Conservation (phyloP, 2,329 filamentous ascomycete genomes). For the Aspergillus quadricinctus region DNA sequence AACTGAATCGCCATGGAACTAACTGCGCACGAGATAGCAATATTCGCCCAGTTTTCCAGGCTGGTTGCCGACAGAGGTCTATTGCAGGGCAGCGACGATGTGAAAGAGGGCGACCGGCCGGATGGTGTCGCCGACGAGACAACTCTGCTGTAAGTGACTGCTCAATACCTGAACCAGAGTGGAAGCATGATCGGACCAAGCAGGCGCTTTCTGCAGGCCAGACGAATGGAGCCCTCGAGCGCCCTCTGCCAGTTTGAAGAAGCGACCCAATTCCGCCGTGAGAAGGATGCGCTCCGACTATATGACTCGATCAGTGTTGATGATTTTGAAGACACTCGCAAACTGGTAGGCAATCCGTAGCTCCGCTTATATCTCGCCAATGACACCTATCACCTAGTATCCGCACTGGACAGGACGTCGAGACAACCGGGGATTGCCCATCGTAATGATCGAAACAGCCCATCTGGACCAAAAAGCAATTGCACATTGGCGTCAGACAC, state of each 20-base stretch:
- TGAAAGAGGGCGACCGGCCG: slow-evolving; percentile 8
- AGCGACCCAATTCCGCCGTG: slow-evolving; percentile 9
- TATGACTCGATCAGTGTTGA: slow-evolving; percentile 15
- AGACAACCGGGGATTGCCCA: slow-evolving; percentile 16
- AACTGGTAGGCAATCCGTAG: slow-evolving; percentile 9
- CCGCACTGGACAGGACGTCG: slow-evolving; percentile 25
- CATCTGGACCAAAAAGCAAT: slow-evolving; percentile 10
- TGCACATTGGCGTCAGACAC: slow-evolving; percentile 14
- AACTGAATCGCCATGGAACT: not conserved
- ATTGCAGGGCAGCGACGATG: slow-evolving; percentile 6
- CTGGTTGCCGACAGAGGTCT: slow-evolving; percentile 7
- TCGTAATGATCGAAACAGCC: slow-evolving; percentile 16
- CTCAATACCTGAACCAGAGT: too few species aligned
- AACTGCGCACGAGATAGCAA: not conserved
- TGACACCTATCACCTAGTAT: slow-evolving; percentile 12
- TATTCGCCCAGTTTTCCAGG: not conserved
- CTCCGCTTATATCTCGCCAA: not conserved
- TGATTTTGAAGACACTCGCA: slow-evolving; percentile 17
- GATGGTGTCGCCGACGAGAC: slow-evolving; percentile 16
- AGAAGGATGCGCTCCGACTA: slow-evolving; percentile 11
- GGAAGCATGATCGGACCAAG: not conserved
- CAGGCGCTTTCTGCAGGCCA: slow-evolving; percentile 18
- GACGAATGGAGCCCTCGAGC: slow-evolving; percentile 5
- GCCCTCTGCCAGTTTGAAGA: slow-evolving; percentile 16
- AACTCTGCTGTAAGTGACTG: slow-evolving; percentile 12